A percentile compares a stretch with the other conserved stretches of the same genome.
Conservation (phyloP, 2,329 filamentous ascomycete species). For the Hymenoscyphus repandus region DNA sequence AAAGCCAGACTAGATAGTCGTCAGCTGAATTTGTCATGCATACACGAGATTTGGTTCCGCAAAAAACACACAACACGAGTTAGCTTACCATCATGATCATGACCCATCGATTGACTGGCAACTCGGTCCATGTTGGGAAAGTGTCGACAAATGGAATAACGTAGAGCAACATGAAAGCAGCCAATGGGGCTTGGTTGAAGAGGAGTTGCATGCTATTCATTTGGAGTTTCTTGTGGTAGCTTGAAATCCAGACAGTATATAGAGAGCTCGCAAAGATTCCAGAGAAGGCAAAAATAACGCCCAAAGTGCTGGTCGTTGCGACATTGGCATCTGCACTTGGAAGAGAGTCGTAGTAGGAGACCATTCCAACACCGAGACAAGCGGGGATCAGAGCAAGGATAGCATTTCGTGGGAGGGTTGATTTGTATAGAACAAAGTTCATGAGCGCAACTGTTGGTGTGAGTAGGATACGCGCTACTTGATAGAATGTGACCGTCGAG, state of each 20-base stretch:
- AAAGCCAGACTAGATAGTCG: slow-evolving; percentile 46
- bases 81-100: slow-evolving; percentile 51
- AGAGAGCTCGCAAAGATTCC: slow-evolving; percentile 61
- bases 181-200: slow-evolving; percentile 61
- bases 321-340: slow-evolving; percentile 41
- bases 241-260: slow-evolving; percentile 65
- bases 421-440: slow-evolving; percentile 57
- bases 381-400: slow-evolving; percentile 50
- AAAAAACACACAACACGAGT: background rate
- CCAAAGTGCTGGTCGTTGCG: slow-evolving; percentile 51
- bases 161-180: slow-evolving; percentile 58
- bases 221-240: slow-evolving; percentile 59
- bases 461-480: slow-evolving; percentile 61
- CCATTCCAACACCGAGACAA: slow-evolving; percentile 59
- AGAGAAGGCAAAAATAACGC: slow-evolving; percentile 58
- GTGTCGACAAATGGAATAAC: slow-evolving; percentile 61
- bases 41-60: slow-evolving; percentile 8
- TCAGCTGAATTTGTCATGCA: slow-evolving; percentile 17
- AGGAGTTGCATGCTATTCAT: slow-evolving; percentile 66
- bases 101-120: slow-evolving; percentile 47
- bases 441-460: slow-evolving; percentile 61
- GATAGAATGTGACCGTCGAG: slow-evolving; percentile 65
- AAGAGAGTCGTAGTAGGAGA: slow-evolving; percentile 64
- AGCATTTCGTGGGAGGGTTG: slow-evolving; percentile 50
- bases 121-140: slow-evolving; percentile 51